Conservation (phyloP, 2,329 filamentous ascomycete genomes). For the Alternaria ventricosa region DNA sequence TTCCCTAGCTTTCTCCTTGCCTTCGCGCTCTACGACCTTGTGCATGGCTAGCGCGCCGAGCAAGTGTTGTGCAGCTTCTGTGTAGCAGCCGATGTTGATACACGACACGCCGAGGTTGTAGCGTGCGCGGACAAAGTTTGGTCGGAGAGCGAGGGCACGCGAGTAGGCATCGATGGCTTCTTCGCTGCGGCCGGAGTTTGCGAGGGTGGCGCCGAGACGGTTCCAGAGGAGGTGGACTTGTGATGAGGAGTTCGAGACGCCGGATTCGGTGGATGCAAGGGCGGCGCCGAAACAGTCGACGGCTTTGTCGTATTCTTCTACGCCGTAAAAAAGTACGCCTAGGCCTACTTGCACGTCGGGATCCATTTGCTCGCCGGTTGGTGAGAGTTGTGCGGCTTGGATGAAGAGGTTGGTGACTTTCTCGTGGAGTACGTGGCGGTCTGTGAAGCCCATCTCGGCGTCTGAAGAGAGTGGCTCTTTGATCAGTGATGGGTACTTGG, state of each 20-base stretch:
- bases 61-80: conserved; percentile 90
- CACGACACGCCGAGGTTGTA: conserved; percentile 97
- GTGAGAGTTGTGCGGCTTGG: conserved; percentile 86
- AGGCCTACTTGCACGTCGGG: conserved; percentile 97
- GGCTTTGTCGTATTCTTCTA: conserved; percentile 97
- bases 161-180: conserved; percentile 98
- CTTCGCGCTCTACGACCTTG: conserved; percentile 86
- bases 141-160: conserved; percentile 84
- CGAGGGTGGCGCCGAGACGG: conserved; percentile 90
- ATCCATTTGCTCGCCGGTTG: conserved; percentile 93
- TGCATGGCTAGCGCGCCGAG: conserved; percentile 94
- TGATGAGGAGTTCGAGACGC: conserved; percentile 80
- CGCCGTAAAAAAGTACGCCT: conserved; percentile 96
- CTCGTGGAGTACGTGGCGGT: conserved; percentile 86
- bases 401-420: conserved; percentile 93
- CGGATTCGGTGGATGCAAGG: conserved; percentile 82
- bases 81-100: conserved; percentile 96
- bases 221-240: conserved; percentile 98
- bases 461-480: conserved; percentile 74
- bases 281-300: conserved; percentile 98
- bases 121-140: conserved; percentile 94
- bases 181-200: conserved; percentile 90
- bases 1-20: conserved; percentile 81
- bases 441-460: conserved; percentile 91
- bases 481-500: conserved; percentile 87